Percentiles rank a stretch among this genome's conserved stretches.
These are phyloP conservation scores for Cornus florida DNA, from an alignment of 148 eudicot genomes.

Conservation along the genomic window DNA sequence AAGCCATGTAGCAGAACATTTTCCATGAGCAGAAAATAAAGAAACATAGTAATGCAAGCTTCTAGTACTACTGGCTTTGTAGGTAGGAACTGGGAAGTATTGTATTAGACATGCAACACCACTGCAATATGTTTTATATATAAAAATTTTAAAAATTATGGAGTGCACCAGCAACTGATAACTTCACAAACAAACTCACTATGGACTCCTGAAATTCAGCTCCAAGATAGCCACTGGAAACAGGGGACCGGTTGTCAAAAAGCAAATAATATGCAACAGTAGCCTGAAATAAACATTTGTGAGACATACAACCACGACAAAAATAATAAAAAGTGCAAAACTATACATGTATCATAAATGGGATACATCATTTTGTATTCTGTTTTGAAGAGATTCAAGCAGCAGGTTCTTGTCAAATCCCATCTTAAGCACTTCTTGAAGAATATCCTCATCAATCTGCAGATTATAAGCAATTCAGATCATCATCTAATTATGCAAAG, in stretches of 20 bases:
- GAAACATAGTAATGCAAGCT: neutral
- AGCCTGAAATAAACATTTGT: slow-evolving; percentile 33
- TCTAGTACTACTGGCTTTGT: neutral
- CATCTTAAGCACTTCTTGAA: slow-evolving; percentile 71
- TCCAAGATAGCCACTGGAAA: slow-evolving; percentile 52
- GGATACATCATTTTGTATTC: slow-evolving; percentile 85
- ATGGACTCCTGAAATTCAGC: slow-evolving; percentile 47
- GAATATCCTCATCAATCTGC: slow-evolving; percentile 84
- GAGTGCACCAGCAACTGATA: neutral
- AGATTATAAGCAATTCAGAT: slow-evolving; percentile 6
- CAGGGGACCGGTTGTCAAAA: slow-evolving; percentile 43
- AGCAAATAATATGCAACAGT: slow-evolving; percentile 60
- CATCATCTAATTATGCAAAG: neutral
- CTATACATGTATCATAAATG: neutral
- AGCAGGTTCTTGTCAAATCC: slow-evolving; percentile 70
- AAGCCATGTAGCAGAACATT: neutral
- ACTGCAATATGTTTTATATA: neutral
- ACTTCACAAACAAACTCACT: slow-evolving; percentile 22
- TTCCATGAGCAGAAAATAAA: neutral
- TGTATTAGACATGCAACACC: neutral
- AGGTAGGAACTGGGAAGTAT: neutral
- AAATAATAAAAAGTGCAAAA: neutral
- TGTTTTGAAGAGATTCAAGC: slow-evolving; percentile 69
- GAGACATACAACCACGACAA: slow-evolving; percentile 2
- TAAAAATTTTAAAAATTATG: neutral